Evolutionary conservation across 1,284 basidiomycete species (phyloP), one percentile per base, ranked within the genome.

Genomic region (Xerocomus cyaneibrunnescens): DNA sequence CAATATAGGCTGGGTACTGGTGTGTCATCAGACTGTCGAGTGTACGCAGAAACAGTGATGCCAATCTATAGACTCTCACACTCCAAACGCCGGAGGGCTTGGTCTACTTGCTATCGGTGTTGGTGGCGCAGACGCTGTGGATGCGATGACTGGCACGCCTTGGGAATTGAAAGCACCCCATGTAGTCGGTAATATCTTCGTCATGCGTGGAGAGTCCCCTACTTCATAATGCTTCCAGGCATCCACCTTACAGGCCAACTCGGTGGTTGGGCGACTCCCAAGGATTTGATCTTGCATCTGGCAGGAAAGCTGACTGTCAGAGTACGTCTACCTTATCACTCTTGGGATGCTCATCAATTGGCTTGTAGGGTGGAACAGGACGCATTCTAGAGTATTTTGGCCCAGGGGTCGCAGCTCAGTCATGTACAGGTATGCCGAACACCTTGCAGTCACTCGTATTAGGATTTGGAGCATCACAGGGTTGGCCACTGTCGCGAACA

Each of bases 101-200:
- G 97, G 97, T n/a, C 84, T 96, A 79, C 83, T 99, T 54, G 97
- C 97, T 9, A 98, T 98, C 54, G 97, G 97, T 56, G 97, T 99
- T 22, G 97, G 97, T 59, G 97, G 97, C 55, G 97, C 97, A 19
- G 97, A 99, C 69, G 97, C 97, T 17, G 97, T 99, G 28, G 97
- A 99, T 71, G 97, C 94, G 14, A 90, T 99, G 86, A 98, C 96
- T 9, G 89, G 92, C 54, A 98, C 95, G 17, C 94, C 96, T 34
- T 99, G 97, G 97, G 97, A 99, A 71, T 77, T 99, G 51, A 96
- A 97, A 73, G 94, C 95, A 30, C 96, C 95, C 13, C 81, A 89
- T 59, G 81, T 97, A 37, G 84, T 92, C 46, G 94, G 92, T 86
- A 57, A 61, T 80, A 19, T 14, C 12, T 23, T 48, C 23, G 19